phyloP scores from a whole-genome alignment of 176 grass and related monocot genomes.

The Urochloa ruziziensis region DNA sequence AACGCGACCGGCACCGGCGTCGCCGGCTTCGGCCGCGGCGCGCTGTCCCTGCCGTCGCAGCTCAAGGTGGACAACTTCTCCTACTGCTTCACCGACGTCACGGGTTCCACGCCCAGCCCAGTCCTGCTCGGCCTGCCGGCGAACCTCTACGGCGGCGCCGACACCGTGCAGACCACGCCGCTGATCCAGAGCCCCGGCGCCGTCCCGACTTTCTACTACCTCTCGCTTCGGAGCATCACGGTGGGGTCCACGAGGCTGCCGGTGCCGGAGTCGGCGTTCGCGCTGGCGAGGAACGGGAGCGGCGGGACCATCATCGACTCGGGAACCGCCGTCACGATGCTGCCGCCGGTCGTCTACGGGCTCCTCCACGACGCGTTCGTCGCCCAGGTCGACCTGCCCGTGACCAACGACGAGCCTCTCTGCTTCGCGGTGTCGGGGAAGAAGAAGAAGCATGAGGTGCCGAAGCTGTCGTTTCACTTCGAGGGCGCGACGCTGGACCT shows the following conservation, averaged over 20 bases:
- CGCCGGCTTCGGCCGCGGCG: constrained; percentile 24
- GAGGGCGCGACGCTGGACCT: constrained; percentile 57
- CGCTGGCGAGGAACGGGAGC: constrained; percentile 23
- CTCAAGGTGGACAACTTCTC: constrained; percentile 46
- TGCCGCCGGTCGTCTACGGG: constrained; percentile 27
- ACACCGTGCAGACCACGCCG: not conserved
- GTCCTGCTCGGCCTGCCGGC: constrained; percentile 37
- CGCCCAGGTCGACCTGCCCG: constrained; percentile 24
- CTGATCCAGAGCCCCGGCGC: no score
- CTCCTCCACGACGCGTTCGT: constrained; percentile 32
- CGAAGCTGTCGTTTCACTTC: constrained; percentile 50
- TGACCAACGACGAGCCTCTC: constrained; percentile 31
- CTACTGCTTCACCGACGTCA: constrained; percentile 44
- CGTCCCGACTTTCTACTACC: constrained; percentile 18
- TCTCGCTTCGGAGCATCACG: constrained; percentile 47
- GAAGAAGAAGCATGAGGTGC: constrained; percentile 6
- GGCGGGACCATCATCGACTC: constrained; percentile 55
- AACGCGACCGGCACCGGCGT: constrained; percentile 54
- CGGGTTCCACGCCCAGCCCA: not conserved
- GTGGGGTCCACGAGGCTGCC: constrained; percentile 36
- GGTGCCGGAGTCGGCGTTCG: constrained; percentile 24
- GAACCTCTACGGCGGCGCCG: constrained; percentile 5
- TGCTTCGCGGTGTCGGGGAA: constrained; percentile 35
- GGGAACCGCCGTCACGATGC: constrained; percentile 19
- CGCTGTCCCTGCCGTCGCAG: constrained; percentile 44